These are phyloP conservation scores for Fusarium sp. DNA, from an alignment of 2,329 filamentous ascomycete genomes.

Conservation along the genomic window DNA sequence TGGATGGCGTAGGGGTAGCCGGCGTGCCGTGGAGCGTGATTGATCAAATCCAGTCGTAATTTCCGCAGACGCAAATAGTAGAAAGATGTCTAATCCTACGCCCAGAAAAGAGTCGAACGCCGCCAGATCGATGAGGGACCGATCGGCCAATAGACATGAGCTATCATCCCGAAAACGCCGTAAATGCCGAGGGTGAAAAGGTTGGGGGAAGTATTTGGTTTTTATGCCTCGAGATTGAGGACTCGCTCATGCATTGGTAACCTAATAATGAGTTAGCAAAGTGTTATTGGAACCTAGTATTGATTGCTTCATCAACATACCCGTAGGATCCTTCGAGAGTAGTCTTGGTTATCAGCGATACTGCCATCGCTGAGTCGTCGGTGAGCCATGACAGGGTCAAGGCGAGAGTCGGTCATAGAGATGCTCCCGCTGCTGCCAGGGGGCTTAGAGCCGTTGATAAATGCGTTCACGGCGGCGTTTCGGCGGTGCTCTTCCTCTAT, in stretches of 20 bases:
- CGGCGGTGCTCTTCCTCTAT: slow-evolving; percentile 89
- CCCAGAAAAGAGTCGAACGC: slow-evolving; percentile 56
- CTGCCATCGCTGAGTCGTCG: slow-evolving; percentile 93
- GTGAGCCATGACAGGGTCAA: slow-evolving; percentile 89
- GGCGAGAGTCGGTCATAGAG: slow-evolving; percentile 85
- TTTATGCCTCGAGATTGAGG: slow-evolving; percentile 27
- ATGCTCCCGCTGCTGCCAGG: slow-evolving; percentile 74
- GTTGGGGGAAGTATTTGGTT: slow-evolving; percentile 15
- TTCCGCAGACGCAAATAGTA: slow-evolving; percentile 48
- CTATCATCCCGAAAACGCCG: slow-evolving; percentile 60
- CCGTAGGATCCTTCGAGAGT: slow-evolving; percentile 95
- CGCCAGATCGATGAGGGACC: slow-evolving; percentile 53
- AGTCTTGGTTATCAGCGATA: slow-evolving; percentile 97
- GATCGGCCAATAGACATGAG: slow-evolving; percentile 57
- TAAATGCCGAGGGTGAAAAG: slow-evolving; percentile 56
- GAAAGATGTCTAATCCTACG: slow-evolving; percentile 56
- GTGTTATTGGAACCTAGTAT: neutral
- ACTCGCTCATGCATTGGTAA: slow-evolving; percentile 70
- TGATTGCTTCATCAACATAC: slow-evolving; percentile 66
- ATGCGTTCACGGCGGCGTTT: slow-evolving; percentile 83
- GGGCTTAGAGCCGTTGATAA: slow-evolving; percentile 76
- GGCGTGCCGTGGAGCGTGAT: slow-evolving; percentile 46
- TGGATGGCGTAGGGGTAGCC: slow-evolving; percentile 57
- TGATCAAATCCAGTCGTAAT: slow-evolving; percentile 53
- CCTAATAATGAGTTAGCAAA: slow-evolving; percentile 56